These are phyloP conservation scores for Penicillium lividum DNA, from an alignment of 495 filamentous ascomycete species.

Conservation along the genomic window DNA sequence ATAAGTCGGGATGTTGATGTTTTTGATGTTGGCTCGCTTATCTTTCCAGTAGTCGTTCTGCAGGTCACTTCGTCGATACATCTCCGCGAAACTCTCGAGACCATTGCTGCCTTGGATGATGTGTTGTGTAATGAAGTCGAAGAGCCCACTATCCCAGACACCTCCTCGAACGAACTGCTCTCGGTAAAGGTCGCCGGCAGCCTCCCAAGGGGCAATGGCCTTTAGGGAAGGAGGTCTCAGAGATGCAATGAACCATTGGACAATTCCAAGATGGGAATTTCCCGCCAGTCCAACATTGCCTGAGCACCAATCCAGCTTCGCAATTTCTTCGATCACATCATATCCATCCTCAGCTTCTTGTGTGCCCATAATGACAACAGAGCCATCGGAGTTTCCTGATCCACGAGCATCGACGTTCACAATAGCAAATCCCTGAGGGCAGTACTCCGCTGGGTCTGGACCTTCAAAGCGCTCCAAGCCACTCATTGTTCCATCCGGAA, in stretches of 20 bases:
- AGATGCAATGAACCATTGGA: slow-evolving; percentile 44
- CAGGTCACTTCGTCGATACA: slow-evolving; percentile 27
- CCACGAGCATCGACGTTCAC: slow-evolving; percentile 48
- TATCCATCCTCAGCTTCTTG: slow-evolving; percentile 47
- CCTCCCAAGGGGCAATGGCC: slow-evolving; percentile 51
- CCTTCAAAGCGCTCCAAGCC: slow-evolving; percentile 49
- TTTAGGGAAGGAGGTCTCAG: slow-evolving; percentile 41
- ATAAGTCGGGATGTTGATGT: slow-evolving; percentile 26
- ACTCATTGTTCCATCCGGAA: slow-evolving; percentile 22
- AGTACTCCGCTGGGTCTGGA: slow-evolving; percentile 44
- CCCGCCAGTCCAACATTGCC: slow-evolving; percentile 48
- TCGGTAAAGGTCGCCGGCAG: slow-evolving; percentile 44
- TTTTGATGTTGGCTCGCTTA: slow-evolving; percentile 25
- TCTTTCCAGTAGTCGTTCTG: slow-evolving; percentile 31
- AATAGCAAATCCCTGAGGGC: slow-evolving; percentile 43
- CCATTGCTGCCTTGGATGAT: slow-evolving; percentile 30
- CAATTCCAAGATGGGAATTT: slow-evolving; percentile 40
- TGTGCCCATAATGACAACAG: slow-evolving; percentile 40
- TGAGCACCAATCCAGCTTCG: slow-evolving; percentile 44
- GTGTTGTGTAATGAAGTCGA: slow-evolving; percentile 31
- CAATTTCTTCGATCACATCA: slow-evolving; percentile 47
- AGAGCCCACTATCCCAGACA: slow-evolving; percentile 20
- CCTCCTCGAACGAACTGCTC: slow-evolving; percentile 40
- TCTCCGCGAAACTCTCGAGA: slow-evolving; percentile 33
- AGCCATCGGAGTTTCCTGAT: slow-evolving; percentile 38